A percentile compares a stretch with the other conserved stretches of the same genome.
Evolutionary conservation across 257 asterid species (phyloP).

Genomic region (Penstemon davidsonii): DNA sequence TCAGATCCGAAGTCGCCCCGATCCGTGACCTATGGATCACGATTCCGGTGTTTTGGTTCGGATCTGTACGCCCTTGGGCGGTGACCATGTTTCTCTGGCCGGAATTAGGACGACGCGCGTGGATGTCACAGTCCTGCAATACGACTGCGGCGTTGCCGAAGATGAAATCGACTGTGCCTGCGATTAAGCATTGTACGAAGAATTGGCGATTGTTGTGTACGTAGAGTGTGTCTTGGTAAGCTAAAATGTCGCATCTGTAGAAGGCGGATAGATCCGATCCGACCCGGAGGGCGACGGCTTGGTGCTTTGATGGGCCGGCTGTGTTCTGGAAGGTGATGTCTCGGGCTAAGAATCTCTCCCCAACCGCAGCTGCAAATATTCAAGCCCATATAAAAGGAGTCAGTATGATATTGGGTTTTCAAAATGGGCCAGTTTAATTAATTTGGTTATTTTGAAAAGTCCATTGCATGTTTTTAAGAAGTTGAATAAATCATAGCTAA

Average conservation of each 20-base stretch:
- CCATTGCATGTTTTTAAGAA: background rate
- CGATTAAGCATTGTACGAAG: constrained; percentile 45
- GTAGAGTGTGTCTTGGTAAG: constrained; percentile 55
- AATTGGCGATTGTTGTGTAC: constrained; percentile 64
- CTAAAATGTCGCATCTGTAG: constrained; percentile 51
- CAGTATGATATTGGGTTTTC: background rate
- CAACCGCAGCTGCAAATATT: constrained; percentile 51
- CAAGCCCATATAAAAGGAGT: constrained; percentile 15
- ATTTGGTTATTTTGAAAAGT: background rate
- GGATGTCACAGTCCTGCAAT: constrained; percentile 59
- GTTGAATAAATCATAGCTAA: too few relatives aligned
- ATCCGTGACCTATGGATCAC: constrained; percentile 56
- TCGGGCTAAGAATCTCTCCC: constrained; percentile 58
- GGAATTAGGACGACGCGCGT: constrained; percentile 54
- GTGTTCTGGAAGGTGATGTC: constrained; percentile 68
- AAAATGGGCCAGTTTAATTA: background rate
- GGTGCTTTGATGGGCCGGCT: constrained; percentile 65
- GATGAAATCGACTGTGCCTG: constrained; percentile 66
- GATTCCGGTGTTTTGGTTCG: constrained; percentile 70
- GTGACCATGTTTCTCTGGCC: constrained; percentile 65
- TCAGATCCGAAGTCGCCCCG: constrained; percentile 59
- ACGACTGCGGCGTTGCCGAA: constrained; percentile 60
- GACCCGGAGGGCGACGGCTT: constrained; percentile 71
- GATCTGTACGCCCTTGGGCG: constrained; percentile 70
- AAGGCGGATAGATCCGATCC: constrained; percentile 65